Percentiles rank a stretch among this genome's conserved stretches.
phyloP scores from a whole-genome alignment of 2,329 filamentous ascomycete genomes.

The Fusarium nematophilum region DNA sequence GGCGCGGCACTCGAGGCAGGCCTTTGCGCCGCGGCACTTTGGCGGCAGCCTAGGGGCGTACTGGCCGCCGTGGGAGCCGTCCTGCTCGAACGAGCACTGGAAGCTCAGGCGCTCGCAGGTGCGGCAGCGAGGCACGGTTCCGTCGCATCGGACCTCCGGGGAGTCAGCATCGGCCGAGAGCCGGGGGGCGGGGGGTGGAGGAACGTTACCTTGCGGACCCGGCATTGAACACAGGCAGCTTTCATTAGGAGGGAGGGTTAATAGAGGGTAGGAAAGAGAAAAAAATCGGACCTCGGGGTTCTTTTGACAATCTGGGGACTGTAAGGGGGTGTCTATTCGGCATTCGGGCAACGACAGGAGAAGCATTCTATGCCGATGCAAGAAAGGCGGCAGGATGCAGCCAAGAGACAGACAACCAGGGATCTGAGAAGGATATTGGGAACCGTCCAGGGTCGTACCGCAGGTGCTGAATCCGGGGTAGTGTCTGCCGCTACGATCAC shows the following conservation, averaged over 20 bases:
- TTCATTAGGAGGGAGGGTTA: slow-evolving; percentile 31
- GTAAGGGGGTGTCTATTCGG: background rate
- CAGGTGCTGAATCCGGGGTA: slow-evolving; percentile 8
- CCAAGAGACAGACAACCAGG: background rate
- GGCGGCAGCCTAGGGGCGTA: slow-evolving; percentile 41
- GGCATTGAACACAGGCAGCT: slow-evolving; percentile 44
- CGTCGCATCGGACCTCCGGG: slow-evolving; percentile 45
- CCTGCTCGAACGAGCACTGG: slow-evolving; percentile 44
- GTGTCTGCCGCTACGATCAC: slow-evolving; percentile 6
- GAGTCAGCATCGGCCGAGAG: slow-evolving; percentile 41
- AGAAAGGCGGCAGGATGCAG: no score
- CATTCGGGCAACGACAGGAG: background rate
- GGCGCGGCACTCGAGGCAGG: slow-evolving; percentile 40
- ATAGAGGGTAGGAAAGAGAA: background rate
- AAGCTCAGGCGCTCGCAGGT: slow-evolving; percentile 43
- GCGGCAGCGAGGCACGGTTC: slow-evolving; percentile 39
- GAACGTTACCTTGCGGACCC: slow-evolving; percentile 42
- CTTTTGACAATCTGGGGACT: background rate
- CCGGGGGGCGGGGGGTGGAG: slow-evolving; percentile 14
- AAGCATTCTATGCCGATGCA: no score
- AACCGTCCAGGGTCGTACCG: background rate
- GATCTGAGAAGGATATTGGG: no score
- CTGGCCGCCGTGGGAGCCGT: slow-evolving; percentile 37
- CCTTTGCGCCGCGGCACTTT: slow-evolving; percentile 43
- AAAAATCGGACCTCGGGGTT: slow-evolving; percentile 4